A percentile compares a stretch with the other conserved stretches of the same genome.
These are phyloP conservation scores for Serendipita sp. DNA, from an alignment of 1,284 basidiomycete species.

Conservation along the genomic window DNA sequence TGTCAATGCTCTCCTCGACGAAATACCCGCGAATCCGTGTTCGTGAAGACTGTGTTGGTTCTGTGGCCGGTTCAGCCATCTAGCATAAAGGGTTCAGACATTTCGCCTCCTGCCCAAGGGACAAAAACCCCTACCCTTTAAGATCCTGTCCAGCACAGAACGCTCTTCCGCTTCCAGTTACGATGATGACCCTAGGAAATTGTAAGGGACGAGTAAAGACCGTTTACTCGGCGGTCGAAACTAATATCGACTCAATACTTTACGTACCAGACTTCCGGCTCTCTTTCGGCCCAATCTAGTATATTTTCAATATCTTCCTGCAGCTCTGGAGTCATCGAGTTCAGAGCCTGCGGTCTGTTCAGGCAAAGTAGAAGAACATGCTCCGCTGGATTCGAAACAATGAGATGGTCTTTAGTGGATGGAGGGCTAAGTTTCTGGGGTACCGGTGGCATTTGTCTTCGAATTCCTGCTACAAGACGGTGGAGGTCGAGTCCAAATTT, in stretches of 20 bases:
- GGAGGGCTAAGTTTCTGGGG: conserved; percentile 5
- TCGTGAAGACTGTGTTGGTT: conserved; percentile 22
- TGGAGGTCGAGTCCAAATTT: no score
- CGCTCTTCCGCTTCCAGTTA: conserved; percentile 61
- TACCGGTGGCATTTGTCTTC: neutral
- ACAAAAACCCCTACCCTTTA: conserved; percentile 36
- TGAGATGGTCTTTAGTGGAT: conserved; percentile 28
- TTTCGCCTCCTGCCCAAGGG: neutral
- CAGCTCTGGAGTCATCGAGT: conserved; percentile 54
- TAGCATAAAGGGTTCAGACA: neutral
- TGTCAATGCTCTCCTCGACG: conserved; percentile 42
- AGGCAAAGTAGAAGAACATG: conserved; percentile 61
- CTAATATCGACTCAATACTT: no score
- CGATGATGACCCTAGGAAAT: conserved; percentile 46
- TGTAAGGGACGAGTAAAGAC: neutral
- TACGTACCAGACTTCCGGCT: conserved; percentile 54
- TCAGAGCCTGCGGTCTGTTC: conserved; percentile 59
- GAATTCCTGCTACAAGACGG: neutral
- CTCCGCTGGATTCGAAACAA: conserved; percentile 42
- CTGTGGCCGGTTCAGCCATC: conserved; percentile 4
- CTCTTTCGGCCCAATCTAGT: conserved; percentile 65
- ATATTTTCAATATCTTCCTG: conserved; percentile 38
- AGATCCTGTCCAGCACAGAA: conserved; percentile 79
- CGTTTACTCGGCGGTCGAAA: neutral
- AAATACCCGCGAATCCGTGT: conserved; percentile 66